Evolutionary conservation across 208 protist genomes (phyloP).

Genomic region (Acanthamoeba sp.): DNA sequence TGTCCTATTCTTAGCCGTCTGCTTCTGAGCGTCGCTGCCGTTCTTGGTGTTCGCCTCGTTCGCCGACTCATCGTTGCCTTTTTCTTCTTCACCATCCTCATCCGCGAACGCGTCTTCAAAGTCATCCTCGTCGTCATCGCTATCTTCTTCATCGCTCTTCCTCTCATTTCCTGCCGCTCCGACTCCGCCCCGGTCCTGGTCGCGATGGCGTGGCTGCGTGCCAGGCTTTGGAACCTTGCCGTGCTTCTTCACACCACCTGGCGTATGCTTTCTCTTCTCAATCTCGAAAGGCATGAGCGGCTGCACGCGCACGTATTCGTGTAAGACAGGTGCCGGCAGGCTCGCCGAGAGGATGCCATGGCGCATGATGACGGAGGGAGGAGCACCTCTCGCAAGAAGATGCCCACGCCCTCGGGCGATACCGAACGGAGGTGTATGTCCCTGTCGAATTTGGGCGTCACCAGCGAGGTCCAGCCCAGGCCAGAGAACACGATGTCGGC

Average conservation of each 20-base stretch:
- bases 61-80: background rate
- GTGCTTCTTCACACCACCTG: conserved; percentile 33
- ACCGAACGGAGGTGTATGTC: conserved; percentile 27
- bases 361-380: background rate
- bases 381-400: conserved; percentile 37
- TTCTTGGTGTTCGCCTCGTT: background rate
- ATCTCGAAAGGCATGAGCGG: conserved; percentile 64
- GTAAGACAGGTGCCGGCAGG: no score
- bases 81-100: background rate
- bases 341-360: no score
- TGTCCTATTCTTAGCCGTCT: conserved; percentile 8
- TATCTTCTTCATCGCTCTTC: background rate
- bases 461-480: conserved; percentile 76
- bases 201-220: background rate
- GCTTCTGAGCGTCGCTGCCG: background rate
- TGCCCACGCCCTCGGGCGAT: conserved; percentile 44
- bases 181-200: background rate
- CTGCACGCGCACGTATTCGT: background rate
- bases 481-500: conserved; percentile 81
- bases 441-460: conserved; percentile 16
- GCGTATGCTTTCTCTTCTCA: conserved; percentile 14
- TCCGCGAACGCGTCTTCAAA: background rate
- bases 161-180: no score
- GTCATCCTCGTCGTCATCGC: conserved; percentile 2
- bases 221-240: conserved; percentile 1